Evolutionary conservation across 495 filamentous ascomycete species (phyloP).

Genomic region (Rostrohypoxylon terebratum): DNA sequence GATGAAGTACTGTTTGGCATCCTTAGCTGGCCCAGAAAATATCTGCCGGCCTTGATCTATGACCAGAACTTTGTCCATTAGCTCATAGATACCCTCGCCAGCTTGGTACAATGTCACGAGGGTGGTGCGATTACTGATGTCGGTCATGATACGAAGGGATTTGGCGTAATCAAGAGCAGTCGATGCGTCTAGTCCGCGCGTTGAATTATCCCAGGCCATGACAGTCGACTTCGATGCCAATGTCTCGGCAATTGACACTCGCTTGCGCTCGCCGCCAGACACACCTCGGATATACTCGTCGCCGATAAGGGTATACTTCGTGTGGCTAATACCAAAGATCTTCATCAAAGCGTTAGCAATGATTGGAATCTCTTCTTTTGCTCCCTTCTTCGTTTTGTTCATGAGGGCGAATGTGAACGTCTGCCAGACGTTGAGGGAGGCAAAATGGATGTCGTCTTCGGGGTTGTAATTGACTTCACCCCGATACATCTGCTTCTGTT

Average conservation of each 20-base stretch:
- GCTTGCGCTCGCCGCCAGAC: conserved; percentile 71
- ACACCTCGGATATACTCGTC: conserved; percentile 84
- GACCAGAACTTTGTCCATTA: conserved; percentile 79
- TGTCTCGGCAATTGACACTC: conserved; percentile 68
- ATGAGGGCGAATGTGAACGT: conserved; percentile 85
- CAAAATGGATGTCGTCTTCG: conserved; percentile 85
- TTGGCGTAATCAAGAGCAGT: conserved; percentile 85
- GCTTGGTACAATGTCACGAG: conserved; percentile 88
- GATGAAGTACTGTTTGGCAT: conserved; percentile 73
- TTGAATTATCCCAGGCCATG: conserved; percentile 76
- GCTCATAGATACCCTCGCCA: conserved; percentile 82
- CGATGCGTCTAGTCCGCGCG: conserved; percentile 81
- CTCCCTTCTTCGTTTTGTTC: conserved; percentile 83
- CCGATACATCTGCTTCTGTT: conserved; percentile 75
- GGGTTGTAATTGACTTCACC: conserved; percentile 87
- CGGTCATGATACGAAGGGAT: conserved; percentile 83
- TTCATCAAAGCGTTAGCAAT: conserved; percentile 78
- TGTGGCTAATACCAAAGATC: conserved; percentile 84
- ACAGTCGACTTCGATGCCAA: conserved; percentile 62
- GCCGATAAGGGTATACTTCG: conserved; percentile 84
- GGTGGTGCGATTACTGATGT: conserved; percentile 82
- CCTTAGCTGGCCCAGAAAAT: conserved; percentile 71
- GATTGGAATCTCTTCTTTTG: conserved; percentile 73
- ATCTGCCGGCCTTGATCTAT: conserved; percentile 77
- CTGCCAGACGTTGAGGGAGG: conserved; percentile 80